Evolutionary conservation across 768 basidiomycete species (phyloP).

Genomic region (Coprinopsis sp.): DNA sequence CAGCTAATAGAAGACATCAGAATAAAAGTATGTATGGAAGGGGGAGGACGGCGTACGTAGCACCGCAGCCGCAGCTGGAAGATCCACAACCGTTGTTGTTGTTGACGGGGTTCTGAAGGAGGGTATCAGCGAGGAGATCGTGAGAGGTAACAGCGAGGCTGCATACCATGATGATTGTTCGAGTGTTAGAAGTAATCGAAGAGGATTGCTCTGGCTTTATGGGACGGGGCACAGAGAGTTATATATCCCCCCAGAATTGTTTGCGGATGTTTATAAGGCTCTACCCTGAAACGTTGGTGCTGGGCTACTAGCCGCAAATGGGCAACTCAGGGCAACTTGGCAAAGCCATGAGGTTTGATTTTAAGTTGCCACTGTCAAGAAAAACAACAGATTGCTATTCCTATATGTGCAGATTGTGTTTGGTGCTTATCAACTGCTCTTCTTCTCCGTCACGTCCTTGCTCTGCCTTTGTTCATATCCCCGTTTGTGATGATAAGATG

Average conservation of each 20-base stretch:
- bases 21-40: conserved; percentile 1
- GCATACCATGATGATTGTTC: conserved; percentile 38
- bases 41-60: conserved; percentile 24
- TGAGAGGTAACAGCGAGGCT: neutral
- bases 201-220: conserved; percentile 7
- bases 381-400: too few species aligned
- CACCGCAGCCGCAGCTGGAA: conserved; percentile 48
- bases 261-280: conserved; percentile 14
- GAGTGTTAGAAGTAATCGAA: conserved; percentile 7
- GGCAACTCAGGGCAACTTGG: too few species aligned
- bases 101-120: conserved; percentile 36
- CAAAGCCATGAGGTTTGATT: too few species aligned
- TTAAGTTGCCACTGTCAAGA: too few species aligned
- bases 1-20: conserved; percentile 35
- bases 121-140: conserved; percentile 5
- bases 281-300: too few species aligned
- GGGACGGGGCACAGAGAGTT: neutral
- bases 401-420: too few species aligned
- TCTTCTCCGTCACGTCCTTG: too few species aligned
- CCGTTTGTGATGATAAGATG: too few species aligned
- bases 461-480: too few species aligned
- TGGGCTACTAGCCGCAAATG: too few species aligned
- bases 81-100: conserved; percentile 44
- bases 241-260: conserved; percentile 11
- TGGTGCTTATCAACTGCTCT: too few species aligned